Evolutionary conservation across 2,329 filamentous ascomycete genomes (phyloP).

Genomic region (Aspergillus arachidicola): DNA sequence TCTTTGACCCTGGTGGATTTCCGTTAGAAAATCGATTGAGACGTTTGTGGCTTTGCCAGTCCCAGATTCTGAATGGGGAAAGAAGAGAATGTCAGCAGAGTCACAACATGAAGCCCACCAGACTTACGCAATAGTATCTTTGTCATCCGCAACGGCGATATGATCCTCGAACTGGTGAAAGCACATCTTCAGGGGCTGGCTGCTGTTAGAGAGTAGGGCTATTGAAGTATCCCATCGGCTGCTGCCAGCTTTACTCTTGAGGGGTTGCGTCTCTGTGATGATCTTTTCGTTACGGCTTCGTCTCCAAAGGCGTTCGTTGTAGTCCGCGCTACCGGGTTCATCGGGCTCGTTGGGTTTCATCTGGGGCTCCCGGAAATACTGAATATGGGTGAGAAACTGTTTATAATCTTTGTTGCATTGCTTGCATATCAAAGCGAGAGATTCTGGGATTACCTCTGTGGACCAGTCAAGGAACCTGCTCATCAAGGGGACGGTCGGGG

Average conservation of each 20-base stretch:
- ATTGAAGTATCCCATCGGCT: constrained; percentile 84
- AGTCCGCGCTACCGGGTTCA: constrained; percentile 93
- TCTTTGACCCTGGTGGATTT: constrained; percentile 86
- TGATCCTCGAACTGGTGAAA: constrained; percentile 99
- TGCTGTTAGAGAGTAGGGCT: constrained; percentile 83
- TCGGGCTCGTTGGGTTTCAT: constrained; percentile 97
- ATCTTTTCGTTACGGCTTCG: constrained; percentile 91
- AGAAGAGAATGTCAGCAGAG: constrained; percentile 10
- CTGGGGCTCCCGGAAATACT: constrained; percentile 95
- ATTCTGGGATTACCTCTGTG: constrained; percentile 61
- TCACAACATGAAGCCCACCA: not conserved
- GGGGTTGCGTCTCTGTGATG: constrained; percentile 86
- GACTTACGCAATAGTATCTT: constrained; percentile 73
- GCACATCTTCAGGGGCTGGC: constrained; percentile 87
- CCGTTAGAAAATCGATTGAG: constrained; percentile 90
- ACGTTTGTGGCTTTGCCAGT: constrained; percentile 78
- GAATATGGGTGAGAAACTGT: constrained; percentile 32
- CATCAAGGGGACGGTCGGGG: constrained; percentile 71
- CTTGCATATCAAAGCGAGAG: constrained; percentile 18
- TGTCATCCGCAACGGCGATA: constrained; percentile 88
- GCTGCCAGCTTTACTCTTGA: constrained; percentile 83
- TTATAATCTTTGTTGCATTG: constrained; percentile 14
- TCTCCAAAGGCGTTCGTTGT: constrained; percentile 92
- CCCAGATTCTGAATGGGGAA: constrained; percentile 67
- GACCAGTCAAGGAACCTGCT: constrained; percentile 94